Percentiles rank a stretch among this genome's conserved stretches.
phyloP scores from a whole-genome alignment of 1,284 basidiomycete genomes.

The Cutaneotrichosporon cavernicola region DNA sequence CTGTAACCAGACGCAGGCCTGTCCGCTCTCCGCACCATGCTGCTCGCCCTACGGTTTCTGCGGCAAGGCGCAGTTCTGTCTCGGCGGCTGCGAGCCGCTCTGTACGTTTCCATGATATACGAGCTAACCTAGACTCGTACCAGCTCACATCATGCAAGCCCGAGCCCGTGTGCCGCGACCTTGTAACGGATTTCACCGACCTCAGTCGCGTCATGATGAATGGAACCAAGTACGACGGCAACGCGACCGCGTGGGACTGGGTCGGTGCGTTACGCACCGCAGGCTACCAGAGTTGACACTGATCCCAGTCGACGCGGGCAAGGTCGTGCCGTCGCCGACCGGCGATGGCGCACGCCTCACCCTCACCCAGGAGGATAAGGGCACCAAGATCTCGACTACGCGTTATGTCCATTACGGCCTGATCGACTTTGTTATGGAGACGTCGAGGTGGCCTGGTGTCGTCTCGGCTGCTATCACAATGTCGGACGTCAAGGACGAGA shows the following conservation, averaged over 20 bases:
- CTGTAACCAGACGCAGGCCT: slow-evolving; percentile 35
- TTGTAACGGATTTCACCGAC: slow-evolving; percentile 66
- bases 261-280: slow-evolving; percentile 30
- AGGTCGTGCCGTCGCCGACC: slow-evolving; percentile 59
- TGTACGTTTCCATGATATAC: slow-evolving; percentile 31
- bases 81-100: slow-evolving; percentile 78
- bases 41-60: slow-evolving; percentile 77
- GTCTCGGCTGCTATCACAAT: slow-evolving; percentile 81
- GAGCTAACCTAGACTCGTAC: slow-evolving; percentile 13
- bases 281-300: background rate
- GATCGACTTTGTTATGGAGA: slow-evolving; percentile 66
- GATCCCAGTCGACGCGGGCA: slow-evolving; percentile 64
- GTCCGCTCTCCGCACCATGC: slow-evolving; percentile 64
- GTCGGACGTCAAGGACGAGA: slow-evolving; percentile 77
- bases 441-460: slow-evolving; percentile 63
- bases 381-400: slow-evolving; percentile 73
- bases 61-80: slow-evolving; percentile 64
- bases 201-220: slow-evolving; percentile 63
- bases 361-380: slow-evolving; percentile 58
- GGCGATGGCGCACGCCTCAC: slow-evolving; percentile 63
- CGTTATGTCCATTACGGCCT: slow-evolving; percentile 76
- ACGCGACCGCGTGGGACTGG: slow-evolving; percentile 62
- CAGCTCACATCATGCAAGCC: slow-evolving; percentile 63
- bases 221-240: slow-evolving; percentile 66
- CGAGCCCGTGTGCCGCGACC: slow-evolving; percentile 66